These are phyloP conservation scores for Exophiala aquamarina DNA, from an alignment of 2,329 filamentous ascomycete genomes.

Conservation along the genomic window DNA sequence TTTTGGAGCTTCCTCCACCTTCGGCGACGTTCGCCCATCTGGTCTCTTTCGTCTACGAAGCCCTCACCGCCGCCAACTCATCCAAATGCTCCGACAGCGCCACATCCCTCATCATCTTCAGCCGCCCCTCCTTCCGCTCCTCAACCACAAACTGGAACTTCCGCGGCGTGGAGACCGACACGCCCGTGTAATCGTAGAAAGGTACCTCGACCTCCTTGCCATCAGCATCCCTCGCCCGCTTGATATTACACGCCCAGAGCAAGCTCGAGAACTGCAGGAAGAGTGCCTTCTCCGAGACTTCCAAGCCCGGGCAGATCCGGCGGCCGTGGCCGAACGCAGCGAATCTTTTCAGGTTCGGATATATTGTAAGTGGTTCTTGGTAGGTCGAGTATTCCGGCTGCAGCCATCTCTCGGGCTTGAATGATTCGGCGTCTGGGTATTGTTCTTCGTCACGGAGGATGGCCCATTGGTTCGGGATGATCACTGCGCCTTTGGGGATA, in stretches of 20 bases:
- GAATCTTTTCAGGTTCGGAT: slow-evolving; percentile 26
- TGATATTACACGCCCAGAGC: slow-evolving; percentile 55
- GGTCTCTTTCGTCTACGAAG: too few relatives aligned
- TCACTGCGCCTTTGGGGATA: slow-evolving; percentile 49
- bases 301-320: slow-evolving; percentile 27
- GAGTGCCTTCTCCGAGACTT: slow-evolving; percentile 33
- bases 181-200: slow-evolving; percentile 20
- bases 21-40: too few relatives aligned
- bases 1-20: too few relatives aligned
- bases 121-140: slow-evolving; percentile 6
- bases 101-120: slow-evolving; percentile 14
- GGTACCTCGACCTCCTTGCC: slow-evolving; percentile 17
- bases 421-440: slow-evolving; percentile 29
- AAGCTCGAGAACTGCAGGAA: slow-evolving; percentile 58
- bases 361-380: slow-evolving; percentile 25
- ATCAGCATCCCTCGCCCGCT: slow-evolving; percentile 7
- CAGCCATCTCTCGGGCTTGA: slow-evolving; percentile 28
- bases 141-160: slow-evolving; percentile 10
- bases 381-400: slow-evolving; percentile 27
- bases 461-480: slow-evolving; percentile 45
- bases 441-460: slow-evolving; percentile 25
- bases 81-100: slow-evolving; percentile 3
- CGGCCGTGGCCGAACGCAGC: slow-evolving; percentile 27
- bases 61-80: slow-evolving; percentile 2
- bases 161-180: slow-evolving; percentile 12